Conservation (phyloP, 306 rosid species). For the Argentina anserina region DNA sequence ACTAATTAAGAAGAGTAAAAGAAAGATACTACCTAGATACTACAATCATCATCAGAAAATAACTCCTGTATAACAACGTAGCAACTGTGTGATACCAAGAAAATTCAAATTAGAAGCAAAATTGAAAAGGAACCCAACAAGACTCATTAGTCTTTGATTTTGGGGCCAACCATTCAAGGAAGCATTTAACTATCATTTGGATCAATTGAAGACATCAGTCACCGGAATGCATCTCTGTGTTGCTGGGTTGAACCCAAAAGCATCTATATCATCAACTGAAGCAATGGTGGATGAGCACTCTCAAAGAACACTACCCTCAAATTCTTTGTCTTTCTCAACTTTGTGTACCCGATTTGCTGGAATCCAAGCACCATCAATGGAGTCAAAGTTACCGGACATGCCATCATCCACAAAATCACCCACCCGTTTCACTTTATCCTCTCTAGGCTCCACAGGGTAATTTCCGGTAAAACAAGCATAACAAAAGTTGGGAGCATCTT, state of each 20-base stretch:
- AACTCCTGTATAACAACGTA: background rate
- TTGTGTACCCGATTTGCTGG: constrained; percentile 42
- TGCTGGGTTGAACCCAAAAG: constrained; percentile 1
- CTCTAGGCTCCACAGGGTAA: constrained; percentile 90
- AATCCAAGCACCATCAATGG: constrained; percentile 85
- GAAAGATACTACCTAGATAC: background rate
- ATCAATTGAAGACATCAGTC: constrained; percentile 17
- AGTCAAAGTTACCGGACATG: constrained; percentile 69
- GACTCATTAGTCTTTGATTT: no score
- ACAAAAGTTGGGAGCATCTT: constrained; percentile 56
- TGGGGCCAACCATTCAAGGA: no score
- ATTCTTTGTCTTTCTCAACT: constrained; percentile 7
- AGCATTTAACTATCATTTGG: no score
- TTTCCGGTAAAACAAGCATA: constrained; percentile 94
- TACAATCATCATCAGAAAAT: background rate
- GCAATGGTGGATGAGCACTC: background rate
- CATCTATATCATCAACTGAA: background rate
- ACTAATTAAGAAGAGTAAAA: background rate
- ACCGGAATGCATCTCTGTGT: background rate
- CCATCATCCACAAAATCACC: constrained; percentile 96
- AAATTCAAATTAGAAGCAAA: constrained; percentile 19
- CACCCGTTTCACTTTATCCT: constrained; percentile 75
- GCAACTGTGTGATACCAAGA: constrained; percentile 6
- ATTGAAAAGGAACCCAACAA: constrained; percentile 16
- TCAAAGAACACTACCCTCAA: constrained; percentile 5